Evolutionary conservation across 2,329 filamentous ascomycete genomes (phyloP), one percentile per base, ranked within the genome.

Genomic region (Intubia oerlemansii): DNA sequence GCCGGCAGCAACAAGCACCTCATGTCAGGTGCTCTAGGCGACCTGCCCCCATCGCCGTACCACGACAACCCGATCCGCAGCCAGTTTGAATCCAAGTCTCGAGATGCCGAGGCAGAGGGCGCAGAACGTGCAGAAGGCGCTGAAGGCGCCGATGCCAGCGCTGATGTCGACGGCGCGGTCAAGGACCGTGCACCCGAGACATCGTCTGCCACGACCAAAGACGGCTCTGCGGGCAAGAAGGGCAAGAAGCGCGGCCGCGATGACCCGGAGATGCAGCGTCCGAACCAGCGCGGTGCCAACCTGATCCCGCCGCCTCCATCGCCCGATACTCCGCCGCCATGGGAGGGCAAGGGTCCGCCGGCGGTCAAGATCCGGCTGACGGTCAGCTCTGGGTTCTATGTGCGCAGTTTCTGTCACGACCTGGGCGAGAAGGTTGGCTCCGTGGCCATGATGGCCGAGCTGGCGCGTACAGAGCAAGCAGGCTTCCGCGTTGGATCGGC

Each of bases 311-410:
- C 57, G 5, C 42, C 56, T 2, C 53, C 58, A 0, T 50, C 52
- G 25, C 44, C 54, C 16, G 47, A 56, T 42, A 53, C 57, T 1
- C 59, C 62, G 5, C 56, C 59, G 6, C 62, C 64, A 0, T 69
- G 65, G 65, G 56, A 53, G 22, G 65, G 58, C 45, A 54, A 70
- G 42, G 67, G 63, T 0, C 70, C 81, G 2, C 69, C 85, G 2
- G 88, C 85, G 1, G 78, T 68, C 27, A 75, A 68, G 44, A 68
- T 98, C 34, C 72, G 77, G 32, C 81, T 98, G 67, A 91, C 79
- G 1, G 85, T 93, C 29, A 82, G 82, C 2, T 91, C 82, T 1
- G 88, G 88, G 22, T 98, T 93, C 58, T 98, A 98, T 49, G 84
- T 98, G 10, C 76, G 88, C 36, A 90, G 78, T 33, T 69, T 98